Conservation (phyloP, 225 moss, liverwort and hornwort genomes). For the Asterella californica region DNA sequence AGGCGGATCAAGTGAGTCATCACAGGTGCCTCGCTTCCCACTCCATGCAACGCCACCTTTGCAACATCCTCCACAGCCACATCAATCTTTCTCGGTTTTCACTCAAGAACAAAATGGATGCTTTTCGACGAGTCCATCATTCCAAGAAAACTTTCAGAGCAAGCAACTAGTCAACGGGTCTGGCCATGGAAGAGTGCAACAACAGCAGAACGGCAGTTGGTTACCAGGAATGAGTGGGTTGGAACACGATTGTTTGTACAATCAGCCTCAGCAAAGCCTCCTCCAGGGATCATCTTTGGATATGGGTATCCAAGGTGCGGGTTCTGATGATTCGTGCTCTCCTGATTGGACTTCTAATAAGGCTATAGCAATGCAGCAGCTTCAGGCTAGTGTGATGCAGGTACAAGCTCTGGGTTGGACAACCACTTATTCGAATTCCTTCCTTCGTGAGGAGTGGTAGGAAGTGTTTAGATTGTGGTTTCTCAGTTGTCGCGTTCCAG, state of each 20-base stretch:
- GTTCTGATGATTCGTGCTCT: neutral
- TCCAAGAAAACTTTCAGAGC: neutral
- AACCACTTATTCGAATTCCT: too few species aligned
- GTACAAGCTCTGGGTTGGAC: neutral
- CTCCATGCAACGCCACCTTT: constrained; percentile 1
- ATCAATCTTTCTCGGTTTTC: neutral
- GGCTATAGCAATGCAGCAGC: constrained; percentile 2
- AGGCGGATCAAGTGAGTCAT: constrained; percentile 9
- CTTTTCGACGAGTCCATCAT: neutral
- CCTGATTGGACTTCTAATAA: neutral
- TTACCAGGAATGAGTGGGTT: neutral
- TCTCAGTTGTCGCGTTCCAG: neutral
- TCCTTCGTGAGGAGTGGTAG: neutral
- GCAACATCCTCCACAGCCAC: constrained; percentile 14
- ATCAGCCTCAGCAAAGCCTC: neutral
- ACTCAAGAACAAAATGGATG: neutral
- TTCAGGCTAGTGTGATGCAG: constrained; percentile 9
- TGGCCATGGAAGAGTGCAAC: neutral
- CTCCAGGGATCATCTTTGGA: neutral
- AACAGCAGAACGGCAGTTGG: neutral
- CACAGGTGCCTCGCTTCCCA: neutral
- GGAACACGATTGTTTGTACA: neutral
- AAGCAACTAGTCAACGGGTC: neutral
- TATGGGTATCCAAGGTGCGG: neutral
- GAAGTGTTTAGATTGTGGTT: neutral